A percentile compares a stretch with the other conserved stretches of the same genome.
phyloP scores from a whole-genome alignment of 2,329 filamentous ascomycete genomes.

The Fusarium nematophilum region DNA sequence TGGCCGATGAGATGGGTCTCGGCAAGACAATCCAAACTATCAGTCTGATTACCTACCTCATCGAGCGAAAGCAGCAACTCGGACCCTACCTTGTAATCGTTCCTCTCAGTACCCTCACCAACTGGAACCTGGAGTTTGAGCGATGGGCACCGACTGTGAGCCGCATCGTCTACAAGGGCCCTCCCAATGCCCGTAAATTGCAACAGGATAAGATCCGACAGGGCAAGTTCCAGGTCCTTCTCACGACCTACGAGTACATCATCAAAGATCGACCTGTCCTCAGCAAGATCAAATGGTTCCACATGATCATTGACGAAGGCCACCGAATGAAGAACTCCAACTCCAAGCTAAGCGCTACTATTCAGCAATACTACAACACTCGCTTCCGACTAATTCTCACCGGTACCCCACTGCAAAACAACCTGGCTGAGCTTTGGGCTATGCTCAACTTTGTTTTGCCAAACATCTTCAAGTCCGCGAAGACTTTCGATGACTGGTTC shows the following conservation, averaged over 20 bases:
- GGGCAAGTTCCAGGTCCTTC: conserved; percentile 93
- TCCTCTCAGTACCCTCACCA: conserved; percentile 94
- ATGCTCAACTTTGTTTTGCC: conserved; percentile 98
- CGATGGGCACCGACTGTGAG: conserved; percentile 94
- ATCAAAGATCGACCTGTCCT: conserved; percentile 97
- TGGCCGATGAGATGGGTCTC: conserved; percentile 99
- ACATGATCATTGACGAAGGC: conserved; percentile 99
- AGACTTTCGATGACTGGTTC: conserved; percentile 99
- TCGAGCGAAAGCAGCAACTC: conserved; percentile 91
- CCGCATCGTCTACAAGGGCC: conserved; percentile 96
- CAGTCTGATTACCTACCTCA: conserved; percentile 95
- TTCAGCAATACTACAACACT: conserved; percentile 94
- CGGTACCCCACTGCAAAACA: conserved; percentile 97
- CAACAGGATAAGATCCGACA: conserved; percentile 95
- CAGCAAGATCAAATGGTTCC: conserved; percentile 99
- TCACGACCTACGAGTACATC: conserved; percentile 99
- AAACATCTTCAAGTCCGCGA: conserved; percentile 99
- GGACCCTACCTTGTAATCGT: conserved; percentile 98
- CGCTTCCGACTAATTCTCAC: conserved; percentile 97
- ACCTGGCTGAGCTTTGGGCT: conserved; percentile 94
- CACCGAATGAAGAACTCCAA: conserved; percentile 99
- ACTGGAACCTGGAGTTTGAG: conserved; percentile 99
- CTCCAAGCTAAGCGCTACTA: conserved; percentile 94
- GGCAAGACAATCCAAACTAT: conserved; percentile 99
- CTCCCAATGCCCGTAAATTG: conserved; percentile 85